These are phyloP conservation scores for Cyberlindnera maclurae DNA, from an alignment of 805 yeast species.

Conservation along the genomic window DNA sequence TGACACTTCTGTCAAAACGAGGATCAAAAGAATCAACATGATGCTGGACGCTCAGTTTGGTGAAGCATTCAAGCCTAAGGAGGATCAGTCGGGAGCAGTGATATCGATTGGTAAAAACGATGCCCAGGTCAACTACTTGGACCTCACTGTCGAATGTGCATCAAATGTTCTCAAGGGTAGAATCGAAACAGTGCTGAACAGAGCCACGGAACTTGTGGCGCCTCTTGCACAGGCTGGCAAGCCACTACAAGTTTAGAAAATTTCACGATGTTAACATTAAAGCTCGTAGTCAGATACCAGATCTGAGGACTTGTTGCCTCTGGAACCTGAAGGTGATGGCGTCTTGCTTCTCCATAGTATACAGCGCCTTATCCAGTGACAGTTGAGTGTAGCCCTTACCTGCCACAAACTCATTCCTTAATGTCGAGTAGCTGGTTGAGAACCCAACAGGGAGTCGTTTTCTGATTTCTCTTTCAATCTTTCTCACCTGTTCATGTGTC, in stretches of 20 bases:
- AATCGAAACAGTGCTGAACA: constrained; percentile 68
- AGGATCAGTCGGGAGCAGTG: constrained; percentile 40
- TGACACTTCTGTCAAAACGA: constrained; percentile 29
- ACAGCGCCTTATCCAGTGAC: constrained; percentile 78
- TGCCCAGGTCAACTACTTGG: constrained; percentile 61
- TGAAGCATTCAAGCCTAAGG: constrained; percentile 45
- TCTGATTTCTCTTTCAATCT: constrained; percentile 77
- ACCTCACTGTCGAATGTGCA: constrained; percentile 62
- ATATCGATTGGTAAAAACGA: constrained; percentile 69
- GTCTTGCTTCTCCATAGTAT: constrained; percentile 77
- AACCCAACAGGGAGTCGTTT: constrained; percentile 94
- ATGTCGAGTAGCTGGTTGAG: constrained; percentile 82
- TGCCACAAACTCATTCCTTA: constrained; percentile 75
- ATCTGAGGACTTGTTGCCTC: constrained; percentile 68
- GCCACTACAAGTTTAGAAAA: background rate
- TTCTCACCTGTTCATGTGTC: constrained; percentile 61
- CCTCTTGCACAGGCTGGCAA: constrained; percentile 52
- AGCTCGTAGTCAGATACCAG: constrained; percentile 10
- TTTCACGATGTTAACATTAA: background rate
- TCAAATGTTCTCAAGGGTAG: constrained; percentile 76
- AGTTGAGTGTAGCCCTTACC: constrained; percentile 54
- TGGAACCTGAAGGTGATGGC: constrained; percentile 85
- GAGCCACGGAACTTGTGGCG: constrained; percentile 77
- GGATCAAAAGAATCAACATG: constrained; percentile 49
- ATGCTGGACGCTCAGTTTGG: constrained; percentile 86